Conservation (phyloP, 2,329 filamentous ascomycete genomes). For the Lomentospora prolificans region DNA sequence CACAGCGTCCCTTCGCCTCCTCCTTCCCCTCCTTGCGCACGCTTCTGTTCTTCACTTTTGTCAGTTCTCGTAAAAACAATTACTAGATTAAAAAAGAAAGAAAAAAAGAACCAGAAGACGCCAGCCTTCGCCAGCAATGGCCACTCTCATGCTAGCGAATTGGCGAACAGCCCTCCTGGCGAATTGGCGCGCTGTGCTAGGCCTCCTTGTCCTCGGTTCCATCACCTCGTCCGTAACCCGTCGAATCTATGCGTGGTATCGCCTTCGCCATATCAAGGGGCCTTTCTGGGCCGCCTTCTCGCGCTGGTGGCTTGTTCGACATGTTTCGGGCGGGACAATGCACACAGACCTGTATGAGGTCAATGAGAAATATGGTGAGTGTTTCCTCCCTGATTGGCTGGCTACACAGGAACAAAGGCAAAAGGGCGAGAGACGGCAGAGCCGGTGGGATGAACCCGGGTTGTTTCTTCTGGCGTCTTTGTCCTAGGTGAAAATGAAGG, state of each 20-base stretch:
- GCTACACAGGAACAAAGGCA: background rate
- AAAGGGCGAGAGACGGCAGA: background rate
- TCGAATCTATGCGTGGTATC: conserved; percentile 17
- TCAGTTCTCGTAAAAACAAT: too few relatives aligned
- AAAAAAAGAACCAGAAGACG: background rate
- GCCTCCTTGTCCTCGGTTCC: background rate
- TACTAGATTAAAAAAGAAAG: too few relatives aligned
- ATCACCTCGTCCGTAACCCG: background rate
- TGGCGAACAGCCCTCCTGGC: too few relatives aligned
- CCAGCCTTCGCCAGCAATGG: too few relatives aligned
- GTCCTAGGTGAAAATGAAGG: too few relatives aligned
- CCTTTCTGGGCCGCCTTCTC: conserved; percentile 27
- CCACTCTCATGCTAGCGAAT: too few relatives aligned
- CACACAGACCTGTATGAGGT: conserved; percentile 27
- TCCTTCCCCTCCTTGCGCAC: too few relatives aligned
- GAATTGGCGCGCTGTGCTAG: background rate
- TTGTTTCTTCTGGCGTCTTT: too few relatives aligned
- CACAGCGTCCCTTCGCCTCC: too few relatives aligned
- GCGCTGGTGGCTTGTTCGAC: conserved; percentile 27
- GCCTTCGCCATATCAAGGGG: conserved; percentile 30
- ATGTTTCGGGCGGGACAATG: conserved; percentile 20
- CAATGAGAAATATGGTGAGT: conserved; percentile 24
- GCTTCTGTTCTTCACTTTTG: too few relatives aligned
- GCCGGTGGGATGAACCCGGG: too few relatives aligned
- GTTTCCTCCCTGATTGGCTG: conserved; percentile 4